Conservation (phyloP, 2,329 filamentous ascomycete species). For the Trichoderma atroviride region DNA sequence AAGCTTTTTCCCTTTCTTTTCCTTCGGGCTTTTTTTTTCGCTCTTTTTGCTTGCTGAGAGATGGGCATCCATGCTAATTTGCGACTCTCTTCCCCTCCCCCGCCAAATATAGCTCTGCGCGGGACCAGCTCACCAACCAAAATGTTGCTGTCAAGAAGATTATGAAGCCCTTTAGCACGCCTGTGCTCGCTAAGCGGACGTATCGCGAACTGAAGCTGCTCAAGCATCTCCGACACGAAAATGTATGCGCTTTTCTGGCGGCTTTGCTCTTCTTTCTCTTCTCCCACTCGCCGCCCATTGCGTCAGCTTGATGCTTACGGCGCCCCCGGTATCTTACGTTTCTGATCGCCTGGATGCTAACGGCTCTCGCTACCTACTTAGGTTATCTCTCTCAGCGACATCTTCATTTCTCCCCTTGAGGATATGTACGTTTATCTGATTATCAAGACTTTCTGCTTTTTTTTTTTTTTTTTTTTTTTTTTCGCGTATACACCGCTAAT, state of each 20-base stretch:
- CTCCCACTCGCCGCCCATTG: not conserved
- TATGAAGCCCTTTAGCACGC: slow-evolving; percentile 99
- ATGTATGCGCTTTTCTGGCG: slow-evolving; percentile 58
- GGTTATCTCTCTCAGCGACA: slow-evolving; percentile 98
- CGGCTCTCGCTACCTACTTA: slow-evolving; percentile 39
- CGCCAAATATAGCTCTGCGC: slow-evolving; percentile 71
- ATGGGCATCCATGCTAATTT: slow-evolving; percentile 12
- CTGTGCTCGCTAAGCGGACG: slow-evolving; percentile 94
- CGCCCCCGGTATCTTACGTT: slow-evolving; percentile 24
- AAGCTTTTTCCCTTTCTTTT: slow-evolving; percentile 41
- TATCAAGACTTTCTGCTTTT: not conserved
- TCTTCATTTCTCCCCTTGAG: slow-evolving; percentile 98
- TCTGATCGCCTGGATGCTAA: not conserved
- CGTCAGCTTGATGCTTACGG: slow-evolving; percentile 7
- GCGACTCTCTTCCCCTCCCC: not conserved
- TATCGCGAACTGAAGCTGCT: slow-evolving; percentile 97
- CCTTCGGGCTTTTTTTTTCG: not conserved
- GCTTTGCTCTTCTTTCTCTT: not conserved
- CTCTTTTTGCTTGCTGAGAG: not conserved
- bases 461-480: no score
- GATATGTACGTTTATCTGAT: slow-evolving; percentile 73
- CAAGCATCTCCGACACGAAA: slow-evolving; percentile 96
- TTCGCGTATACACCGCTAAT: not conserved
- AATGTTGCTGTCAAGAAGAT: slow-evolving; percentile 99
- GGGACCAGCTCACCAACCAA: slow-evolving; percentile 95